A percentile compares a stretch with the other conserved stretches of the same genome.
Conservation (phyloP, 2,329 filamentous ascomycete species). For the Claviceps humidiphila region DNA sequence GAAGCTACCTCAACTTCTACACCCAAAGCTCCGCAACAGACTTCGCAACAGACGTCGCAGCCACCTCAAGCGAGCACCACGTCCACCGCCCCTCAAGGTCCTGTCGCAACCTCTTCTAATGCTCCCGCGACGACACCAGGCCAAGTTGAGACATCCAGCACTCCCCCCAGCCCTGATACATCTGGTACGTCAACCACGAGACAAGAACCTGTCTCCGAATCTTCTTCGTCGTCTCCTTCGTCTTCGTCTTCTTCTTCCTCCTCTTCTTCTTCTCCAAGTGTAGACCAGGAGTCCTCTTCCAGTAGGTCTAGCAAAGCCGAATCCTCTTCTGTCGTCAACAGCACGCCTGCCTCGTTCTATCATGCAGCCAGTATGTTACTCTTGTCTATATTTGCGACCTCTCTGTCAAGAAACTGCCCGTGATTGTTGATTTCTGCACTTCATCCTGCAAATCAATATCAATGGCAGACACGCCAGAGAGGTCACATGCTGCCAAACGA, state of each 20-base stretch:
- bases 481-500: background rate
- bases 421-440: background rate
- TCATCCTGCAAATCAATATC: background rate
- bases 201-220: slow-evolving; percentile 17
- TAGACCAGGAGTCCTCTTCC: slow-evolving; percentile 15
- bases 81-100: slow-evolving; percentile 4
- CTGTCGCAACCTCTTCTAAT: background rate
- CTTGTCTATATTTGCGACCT: background rate
- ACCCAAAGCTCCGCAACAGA: background rate
- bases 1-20: background rate
- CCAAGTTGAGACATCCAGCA: slow-evolving; percentile 2
- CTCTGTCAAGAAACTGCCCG: background rate
- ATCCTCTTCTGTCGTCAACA: slow-evolving; percentile 9
- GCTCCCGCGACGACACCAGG: background rate
- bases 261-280: slow-evolving; percentile 14
- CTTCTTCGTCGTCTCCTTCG: slow-evolving; percentile 10
- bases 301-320: slow-evolving; percentile 12
- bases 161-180: slow-evolving; percentile 7
- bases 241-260: slow-evolving; percentile 8
- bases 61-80: slow-evolving; percentile 1
- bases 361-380: slow-evolving; percentile 20
- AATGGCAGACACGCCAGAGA: background rate
- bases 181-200: slow-evolving; percentile 16
- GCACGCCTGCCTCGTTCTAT: background rate
- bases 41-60: background rate